Evolutionary conservation across 129 eudicot genomes (phyloP), one percentile per base, ranked within the genome.

Genomic region (Deinandra increscens): DNA sequence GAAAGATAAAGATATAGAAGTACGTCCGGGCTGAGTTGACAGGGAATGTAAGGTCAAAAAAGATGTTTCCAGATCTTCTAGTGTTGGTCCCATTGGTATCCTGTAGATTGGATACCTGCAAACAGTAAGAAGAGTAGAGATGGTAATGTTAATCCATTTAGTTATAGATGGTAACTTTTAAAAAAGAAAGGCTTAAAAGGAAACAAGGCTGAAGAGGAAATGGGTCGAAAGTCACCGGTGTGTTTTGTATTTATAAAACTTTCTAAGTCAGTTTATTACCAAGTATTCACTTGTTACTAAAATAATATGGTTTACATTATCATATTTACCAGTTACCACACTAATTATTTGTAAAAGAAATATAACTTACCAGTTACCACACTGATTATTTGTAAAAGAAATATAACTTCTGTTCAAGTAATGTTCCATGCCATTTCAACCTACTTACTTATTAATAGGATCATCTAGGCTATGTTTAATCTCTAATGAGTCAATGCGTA

Each of bases 41-140:
- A 90, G 68, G 18, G 77, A 62, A 79, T 90, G 91, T 22, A 87
- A 71, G 12, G 89, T 85, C 64, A 90, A 73, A 69, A 85, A 87
- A 15, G 85, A 83, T 15, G 97, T 87, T 23, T 90, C 87, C 37
- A 85, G 54, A 66, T 81, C 84, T 70, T 69, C 68, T 5, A 83
- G 61, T 4, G 82, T 76, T 45, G 91, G 71, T 64, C 95, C 95
- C 74, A 77, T 14, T 1, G 95, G 95, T 64, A 87, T 79, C 68
- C 87, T 61, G 71, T 87, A 85, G 37, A 83, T 84, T 20, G 97
- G 95, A 66, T 83, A 87, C 76, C 76, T 71, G 59, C 67, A 59
- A 71, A 37, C 22, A 70, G 55, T 29, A 48, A n/a, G 17, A 60
- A 31, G 23, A 31, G 70, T 4, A 60, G 66, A 60, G 22, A 34